Evolutionary conservation across 331 rosid species (phyloP).

Genomic region (Rhamnella rubrinervis): DNA sequence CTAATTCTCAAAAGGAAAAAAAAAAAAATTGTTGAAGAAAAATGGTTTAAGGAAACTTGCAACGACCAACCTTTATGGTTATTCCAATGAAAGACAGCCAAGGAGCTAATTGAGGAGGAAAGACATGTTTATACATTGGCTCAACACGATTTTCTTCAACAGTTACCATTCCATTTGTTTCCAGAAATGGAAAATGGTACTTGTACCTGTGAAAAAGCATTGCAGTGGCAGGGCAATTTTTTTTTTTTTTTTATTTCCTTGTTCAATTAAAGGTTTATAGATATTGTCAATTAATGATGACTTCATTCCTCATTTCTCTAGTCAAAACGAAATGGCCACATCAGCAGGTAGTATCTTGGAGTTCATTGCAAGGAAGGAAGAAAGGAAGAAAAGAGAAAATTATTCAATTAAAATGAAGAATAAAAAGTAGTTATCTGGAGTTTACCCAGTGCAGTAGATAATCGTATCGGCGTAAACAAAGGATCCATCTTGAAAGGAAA

Average conservation of each 20-base stretch:
- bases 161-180: slow-evolving; percentile 51
- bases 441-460: slow-evolving; percentile 81
- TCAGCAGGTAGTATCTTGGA: neutral
- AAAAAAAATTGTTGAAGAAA: neutral
- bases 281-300: neutral
- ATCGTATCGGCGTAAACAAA: slow-evolving; percentile 49
- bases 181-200: slow-evolving; percentile 63
- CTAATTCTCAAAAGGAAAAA: neutral
- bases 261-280: neutral
- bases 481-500: slow-evolving; percentile 57
- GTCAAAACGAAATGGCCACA: neutral
- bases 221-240: neutral
- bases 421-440: neutral
- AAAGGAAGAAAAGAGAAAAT: neutral
- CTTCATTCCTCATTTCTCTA: neutral
- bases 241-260: neutral
- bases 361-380: neutral
- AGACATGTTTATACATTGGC: slow-evolving; percentile 72
- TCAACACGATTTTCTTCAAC: slow-evolving; percentile 69
- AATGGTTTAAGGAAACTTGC: neutral
- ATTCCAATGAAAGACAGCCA: slow-evolving; percentile 78
- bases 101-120: slow-evolving; percentile 67
- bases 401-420: neutral
- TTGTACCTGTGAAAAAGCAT: slow-evolving; percentile 45
- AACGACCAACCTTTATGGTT: slow-evolving; percentile 49